Percentiles rank a stretch among this genome's conserved stretches.
phyloP scores from a whole-genome alignment of 1,139 yeast species.

The Tardiomyces depauwii region DNA sequence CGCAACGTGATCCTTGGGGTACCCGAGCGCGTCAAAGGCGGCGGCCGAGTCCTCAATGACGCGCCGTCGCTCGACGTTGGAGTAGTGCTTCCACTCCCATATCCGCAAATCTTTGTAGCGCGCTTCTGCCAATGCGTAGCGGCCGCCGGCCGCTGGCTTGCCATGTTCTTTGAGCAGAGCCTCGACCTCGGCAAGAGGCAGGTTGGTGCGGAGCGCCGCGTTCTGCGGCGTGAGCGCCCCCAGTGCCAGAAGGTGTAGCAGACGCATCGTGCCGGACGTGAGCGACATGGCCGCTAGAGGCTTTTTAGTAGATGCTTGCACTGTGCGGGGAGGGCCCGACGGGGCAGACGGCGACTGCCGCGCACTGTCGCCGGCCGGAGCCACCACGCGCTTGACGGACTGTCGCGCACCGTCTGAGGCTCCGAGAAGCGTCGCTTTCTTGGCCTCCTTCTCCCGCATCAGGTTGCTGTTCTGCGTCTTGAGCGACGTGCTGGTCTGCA shows the following conservation, averaged over 20 bases:
- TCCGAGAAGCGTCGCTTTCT: conserved; percentile 11
- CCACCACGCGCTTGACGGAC: not conserved
- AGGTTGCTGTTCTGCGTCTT: conserved; percentile 13
- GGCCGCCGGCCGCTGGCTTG: conserved; percentile 6
- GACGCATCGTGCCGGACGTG: not conserved
- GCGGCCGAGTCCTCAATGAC: conserved; percentile 20
- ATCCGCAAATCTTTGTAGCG: conserved; percentile 24
- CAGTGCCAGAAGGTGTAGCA: conserved; percentile 24
- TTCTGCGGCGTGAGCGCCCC: conserved; percentile 15
- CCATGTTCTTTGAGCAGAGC: conserved; percentile 22
- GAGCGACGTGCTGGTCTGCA: conserved; percentile 3
- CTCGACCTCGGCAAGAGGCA: conserved; percentile 18
- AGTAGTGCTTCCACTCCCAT: conserved; percentile 29
- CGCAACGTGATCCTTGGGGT: conserved; percentile 21
- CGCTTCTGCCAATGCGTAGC: conserved; percentile 18
- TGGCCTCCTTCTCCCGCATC: conserved; percentile 14
- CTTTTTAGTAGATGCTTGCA: not conserved
- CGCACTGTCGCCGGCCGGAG: not conserved
- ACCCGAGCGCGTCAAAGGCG: conserved; percentile 23
- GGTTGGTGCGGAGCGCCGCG: conserved; percentile 22
- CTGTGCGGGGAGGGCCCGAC: not conserved
- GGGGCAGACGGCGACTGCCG: not conserved
- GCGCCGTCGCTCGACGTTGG: conserved; percentile 20
- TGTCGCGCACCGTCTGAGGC: not conserved
- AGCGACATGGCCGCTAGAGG: not conserved